These are phyloP conservation scores for Fomitopsis palustris DNA, from an alignment of 1,284 basidiomycete genomes.

Conservation along the genomic window DNA sequence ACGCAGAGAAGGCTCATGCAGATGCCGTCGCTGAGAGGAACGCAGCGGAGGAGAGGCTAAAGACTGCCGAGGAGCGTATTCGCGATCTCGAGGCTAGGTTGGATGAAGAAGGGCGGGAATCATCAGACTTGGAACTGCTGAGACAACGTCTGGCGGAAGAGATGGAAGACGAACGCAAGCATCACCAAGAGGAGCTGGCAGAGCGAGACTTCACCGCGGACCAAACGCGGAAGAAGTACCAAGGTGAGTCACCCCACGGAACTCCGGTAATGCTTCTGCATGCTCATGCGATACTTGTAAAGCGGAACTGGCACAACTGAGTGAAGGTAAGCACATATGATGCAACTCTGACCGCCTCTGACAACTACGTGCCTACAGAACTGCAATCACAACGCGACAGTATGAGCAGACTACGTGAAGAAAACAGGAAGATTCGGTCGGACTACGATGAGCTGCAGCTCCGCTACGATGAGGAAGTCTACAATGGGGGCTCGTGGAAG, in stretches of 20 bases:
- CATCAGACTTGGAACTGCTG: slow-evolving; percentile 62
- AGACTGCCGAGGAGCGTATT: slow-evolving; percentile 50
- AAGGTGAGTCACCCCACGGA: slow-evolving; percentile 42
- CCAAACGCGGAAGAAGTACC: slow-evolving; percentile 81
- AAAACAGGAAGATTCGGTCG: slow-evolving; percentile 73
- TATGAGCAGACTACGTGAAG: slow-evolving; percentile 73
- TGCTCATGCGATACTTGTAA: not conserved
- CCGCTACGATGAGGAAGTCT: slow-evolving; percentile 74
- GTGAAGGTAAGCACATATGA: slow-evolving; percentile 52
- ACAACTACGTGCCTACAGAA: slow-evolving; percentile 37
- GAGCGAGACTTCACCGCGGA: slow-evolving; percentile 76
- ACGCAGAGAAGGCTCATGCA: slow-evolving; percentile 59
- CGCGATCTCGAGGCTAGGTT: slow-evolving; percentile 63
- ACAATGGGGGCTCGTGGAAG: slow-evolving; percentile 78
- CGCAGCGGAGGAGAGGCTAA: slow-evolving; percentile 47
- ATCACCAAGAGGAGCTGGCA: slow-evolving; percentile 71
- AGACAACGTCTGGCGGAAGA: slow-evolving; percentile 67
- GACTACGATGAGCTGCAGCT: slow-evolving; percentile 77
- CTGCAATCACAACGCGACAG: slow-evolving; percentile 73
- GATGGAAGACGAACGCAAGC: slow-evolving; percentile 73
- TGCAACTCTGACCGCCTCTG: not conserved
- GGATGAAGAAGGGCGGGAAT: slow-evolving; percentile 65
- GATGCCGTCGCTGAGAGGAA: slow-evolving; percentile 54
- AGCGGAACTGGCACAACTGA: slow-evolving; percentile 75
- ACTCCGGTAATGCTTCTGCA: not conserved